Base-by-base conservation (phyloP, 768 basidiomycete species). In the Trametes cubensis region DNA sequence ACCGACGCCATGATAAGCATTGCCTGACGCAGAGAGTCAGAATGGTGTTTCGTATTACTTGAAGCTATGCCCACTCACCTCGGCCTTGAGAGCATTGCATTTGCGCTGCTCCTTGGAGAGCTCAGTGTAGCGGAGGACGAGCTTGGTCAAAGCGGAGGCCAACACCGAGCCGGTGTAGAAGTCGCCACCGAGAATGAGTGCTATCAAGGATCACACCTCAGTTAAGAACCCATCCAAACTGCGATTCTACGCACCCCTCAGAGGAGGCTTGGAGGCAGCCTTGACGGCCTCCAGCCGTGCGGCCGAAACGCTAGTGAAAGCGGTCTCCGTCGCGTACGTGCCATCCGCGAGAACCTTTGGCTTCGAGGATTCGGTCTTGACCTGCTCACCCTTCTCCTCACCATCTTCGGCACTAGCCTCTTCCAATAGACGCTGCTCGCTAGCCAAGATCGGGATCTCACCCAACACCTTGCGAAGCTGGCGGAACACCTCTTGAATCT, bases 1-100 rank as follows among this genome's bases (percentile, higher is more conserved):
- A 95, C 82, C 10, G 95, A 97, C 1, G 95, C 89, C 97, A 99
- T 98, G 73, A 98, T 94, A 56, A 99, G 82, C 92, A 99, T 98
- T 6, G 92, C 87, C 90, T 92, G 45, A 11, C 30, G 56, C 21
- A 11, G 3, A 39, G 51, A 18, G 61, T 58, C 45, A 46, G 13
- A 42, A 20, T 17, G 7, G 23, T 15, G 23, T 46, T 18, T 21
- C 45, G 28, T 7, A 15, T 15, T 8, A 18, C 38, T 17, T 28
- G 8, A 28, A 28, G 18, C 1, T 58, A 17, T 55, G 21, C 18
- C 6, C 14, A 68, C 78, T 44, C 55, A 90, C 91, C 82, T 99
- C 95, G 14, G 97, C 97, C 28, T 90, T 84, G 6, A 98, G 77
- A 6, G 84, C 77, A 69, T 99, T 96, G 45, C 80, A 77, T 40